These are phyloP conservation scores for Camellia sinensis DNA, from an alignment of 148 eudicot species.

Conservation along the genomic window DNA sequence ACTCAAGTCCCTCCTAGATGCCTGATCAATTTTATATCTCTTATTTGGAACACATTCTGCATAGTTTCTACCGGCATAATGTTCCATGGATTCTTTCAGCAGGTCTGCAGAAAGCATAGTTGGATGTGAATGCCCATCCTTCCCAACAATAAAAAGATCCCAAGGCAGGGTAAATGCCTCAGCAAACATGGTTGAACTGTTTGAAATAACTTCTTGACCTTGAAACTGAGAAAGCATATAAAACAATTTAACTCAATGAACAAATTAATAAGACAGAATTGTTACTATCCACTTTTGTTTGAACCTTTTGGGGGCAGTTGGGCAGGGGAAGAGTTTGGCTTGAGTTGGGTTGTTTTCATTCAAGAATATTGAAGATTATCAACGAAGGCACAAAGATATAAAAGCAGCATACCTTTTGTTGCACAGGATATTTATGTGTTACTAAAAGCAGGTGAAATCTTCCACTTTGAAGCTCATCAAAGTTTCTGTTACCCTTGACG, in stretches of 20 bases:
- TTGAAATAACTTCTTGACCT: slow-evolving; percentile 38
- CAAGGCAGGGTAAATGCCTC: slow-evolving; percentile 74
- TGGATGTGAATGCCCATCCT: slow-evolving; percentile 21
- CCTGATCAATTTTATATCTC: slow-evolving; percentile 53
- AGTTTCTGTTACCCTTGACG: slow-evolving; percentile 18
- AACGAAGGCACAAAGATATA: neutral
- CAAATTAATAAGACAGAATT: neutral
- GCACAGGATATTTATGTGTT: slow-evolving; percentile 67
- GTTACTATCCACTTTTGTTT: neutral
- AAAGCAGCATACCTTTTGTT: slow-evolving; percentile 50
- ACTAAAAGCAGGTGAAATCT: slow-evolving; percentile 62
- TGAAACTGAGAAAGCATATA: slow-evolving; percentile 44
- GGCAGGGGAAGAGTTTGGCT: neutral
- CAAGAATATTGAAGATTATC: neutral
- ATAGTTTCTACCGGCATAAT: slow-evolving; percentile 5
- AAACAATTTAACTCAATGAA: slow-evolving; percentile 11
- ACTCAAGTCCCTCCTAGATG: slow-evolving; percentile 24
- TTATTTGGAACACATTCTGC: slow-evolving; percentile 35
- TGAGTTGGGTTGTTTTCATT: neutral
- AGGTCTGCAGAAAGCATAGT: slow-evolving; percentile 17
- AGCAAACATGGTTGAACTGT: slow-evolving; percentile 52
- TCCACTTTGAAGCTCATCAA: slow-evolving; percentile 54
- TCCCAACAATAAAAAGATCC: slow-evolving; percentile 49
- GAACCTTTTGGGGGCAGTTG: neutral
- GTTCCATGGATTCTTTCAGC: slow-evolving; percentile 21